Evolutionary conservation across 1,284 basidiomycete genomes (phyloP).

Genomic region (Leucoagaricus sp.): DNA sequence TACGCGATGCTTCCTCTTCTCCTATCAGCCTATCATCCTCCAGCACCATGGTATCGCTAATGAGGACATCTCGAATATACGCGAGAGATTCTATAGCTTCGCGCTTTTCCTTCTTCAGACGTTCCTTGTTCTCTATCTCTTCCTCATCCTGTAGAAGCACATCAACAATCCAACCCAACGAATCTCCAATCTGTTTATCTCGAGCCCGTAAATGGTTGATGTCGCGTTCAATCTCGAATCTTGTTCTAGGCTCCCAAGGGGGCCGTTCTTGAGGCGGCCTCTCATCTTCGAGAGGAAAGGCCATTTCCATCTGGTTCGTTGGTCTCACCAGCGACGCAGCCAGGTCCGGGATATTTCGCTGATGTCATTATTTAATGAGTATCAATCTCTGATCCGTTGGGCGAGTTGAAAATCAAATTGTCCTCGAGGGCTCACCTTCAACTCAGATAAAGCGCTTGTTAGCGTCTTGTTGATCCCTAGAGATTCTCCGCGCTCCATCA

Average conservation of each 20-base stretch:
- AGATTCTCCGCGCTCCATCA: conserved; percentile 76
- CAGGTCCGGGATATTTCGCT: conserved; percentile 85
- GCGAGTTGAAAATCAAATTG: too few relatives aligned
- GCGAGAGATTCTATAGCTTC: conserved; percentile 74
- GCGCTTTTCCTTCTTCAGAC: conserved; percentile 48
- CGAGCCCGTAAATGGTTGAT: conserved; percentile 49
- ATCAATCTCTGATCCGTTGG: background rate
- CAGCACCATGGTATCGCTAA: conserved; percentile 49
- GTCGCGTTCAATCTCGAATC: conserved; percentile 68
- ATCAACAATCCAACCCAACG: conserved; percentile 72
- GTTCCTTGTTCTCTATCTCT: conserved; percentile 38
- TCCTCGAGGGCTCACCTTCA: conserved; percentile 51
- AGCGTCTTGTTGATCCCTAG: conserved; percentile 80
- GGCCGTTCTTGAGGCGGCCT: conserved; percentile 54
- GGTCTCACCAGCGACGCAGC: conserved; percentile 66
- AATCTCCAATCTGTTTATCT: conserved; percentile 65
- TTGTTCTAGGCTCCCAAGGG: conserved; percentile 64
- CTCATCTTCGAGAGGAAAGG: conserved; percentile 69
- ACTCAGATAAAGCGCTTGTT: conserved; percentile 73
- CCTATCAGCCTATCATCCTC: conserved; percentile 67
- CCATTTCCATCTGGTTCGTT: conserved; percentile 43
- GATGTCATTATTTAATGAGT: conserved; percentile 5
- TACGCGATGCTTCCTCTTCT: conserved; percentile 53
- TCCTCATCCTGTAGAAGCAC: conserved; percentile 60
- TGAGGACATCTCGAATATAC: conserved; percentile 74